Conservation (phyloP, 805 yeast genomes). For the Limtongia smithiae region DNA sequence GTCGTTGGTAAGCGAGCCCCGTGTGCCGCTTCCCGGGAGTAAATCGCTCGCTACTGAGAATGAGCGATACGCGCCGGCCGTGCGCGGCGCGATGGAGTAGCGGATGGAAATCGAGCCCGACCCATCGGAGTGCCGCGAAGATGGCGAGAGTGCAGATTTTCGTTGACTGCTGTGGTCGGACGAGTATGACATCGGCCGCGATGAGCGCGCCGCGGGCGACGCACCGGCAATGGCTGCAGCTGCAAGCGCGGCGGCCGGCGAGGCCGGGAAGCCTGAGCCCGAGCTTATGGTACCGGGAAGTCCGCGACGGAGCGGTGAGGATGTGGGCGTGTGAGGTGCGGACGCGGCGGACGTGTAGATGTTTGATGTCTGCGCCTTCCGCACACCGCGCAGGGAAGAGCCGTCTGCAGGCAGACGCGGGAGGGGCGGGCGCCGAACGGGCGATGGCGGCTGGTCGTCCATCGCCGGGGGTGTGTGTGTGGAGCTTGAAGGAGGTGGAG, state of each 20-base stretch:
- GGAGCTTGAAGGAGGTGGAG: too few species aligned
- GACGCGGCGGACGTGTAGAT: slow-evolving; percentile 1
- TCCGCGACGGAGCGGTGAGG: too few species aligned
- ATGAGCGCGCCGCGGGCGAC: not conserved
- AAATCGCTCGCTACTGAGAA: slow-evolving; percentile 21
- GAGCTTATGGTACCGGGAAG: not conserved
- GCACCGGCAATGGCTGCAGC: not conserved
- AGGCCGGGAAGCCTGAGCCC: not conserved
- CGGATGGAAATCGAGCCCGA: slow-evolving; percentile 24
- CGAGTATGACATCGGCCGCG: slow-evolving; percentile 13
- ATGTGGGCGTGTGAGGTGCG: not conserved
- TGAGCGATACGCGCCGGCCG: slow-evolving; percentile 12
- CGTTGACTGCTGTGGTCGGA: slow-evolving; percentile 7
- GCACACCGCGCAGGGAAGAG: slow-evolving; percentile 7
- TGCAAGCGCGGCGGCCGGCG: not conserved
- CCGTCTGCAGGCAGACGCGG: not conserved
- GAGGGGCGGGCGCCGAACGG: not conserved
- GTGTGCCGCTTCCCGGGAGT: slow-evolving; percentile 12
- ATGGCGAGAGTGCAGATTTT: slow-evolving; percentile 1
- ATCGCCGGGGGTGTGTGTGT: not conserved
- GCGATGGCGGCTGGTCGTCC: slow-evolving; percentile 9
- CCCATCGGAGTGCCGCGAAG: slow-evolving; percentile 25
- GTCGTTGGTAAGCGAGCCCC: slow-evolving; percentile 1
- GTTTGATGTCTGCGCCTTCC: slow-evolving; percentile 2
- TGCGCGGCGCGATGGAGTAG: slow-evolving; percentile 20